Percentiles rank a stretch among this genome's conserved stretches.
Conservation (phyloP, 2,329 filamentous ascomycete genomes). For the Trichophyton schoenleinii region DNA sequence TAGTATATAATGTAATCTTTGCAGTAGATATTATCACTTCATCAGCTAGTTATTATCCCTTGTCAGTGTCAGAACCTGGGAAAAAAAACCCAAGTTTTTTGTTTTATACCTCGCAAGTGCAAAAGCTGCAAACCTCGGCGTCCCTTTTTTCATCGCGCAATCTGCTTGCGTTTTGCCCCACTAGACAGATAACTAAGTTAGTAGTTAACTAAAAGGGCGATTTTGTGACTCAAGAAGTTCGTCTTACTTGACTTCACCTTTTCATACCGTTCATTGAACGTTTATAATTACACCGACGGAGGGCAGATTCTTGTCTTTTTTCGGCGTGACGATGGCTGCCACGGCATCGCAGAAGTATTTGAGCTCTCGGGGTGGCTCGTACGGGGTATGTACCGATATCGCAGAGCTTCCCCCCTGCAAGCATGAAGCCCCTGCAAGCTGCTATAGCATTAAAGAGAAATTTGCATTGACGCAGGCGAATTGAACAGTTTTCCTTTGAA, state of each 20-base stretch:
- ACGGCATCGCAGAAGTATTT: constrained; percentile 46
- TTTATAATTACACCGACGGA: not conserved
- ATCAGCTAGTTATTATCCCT: not conserved
- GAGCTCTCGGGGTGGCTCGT: constrained; percentile 50
- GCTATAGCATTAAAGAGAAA: not conserved
- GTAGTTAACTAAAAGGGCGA: not conserved
- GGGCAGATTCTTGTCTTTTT: not conserved
- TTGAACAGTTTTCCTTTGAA: constrained; percentile 59
- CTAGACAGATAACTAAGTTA: not conserved
- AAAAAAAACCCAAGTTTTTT: not conserved
- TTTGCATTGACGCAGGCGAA: not conserved
- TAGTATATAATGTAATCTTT: not conserved
- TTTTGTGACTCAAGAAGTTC: not conserved
- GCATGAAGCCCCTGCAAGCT: not conserved
- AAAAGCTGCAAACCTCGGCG: constrained; percentile 1
- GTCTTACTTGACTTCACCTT: not conserved
- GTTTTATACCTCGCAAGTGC: not conserved
- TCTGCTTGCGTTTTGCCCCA: not conserved
- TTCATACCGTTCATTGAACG: not conserved
- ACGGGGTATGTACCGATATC: constrained; percentile 39
- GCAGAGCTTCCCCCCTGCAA: not conserved
- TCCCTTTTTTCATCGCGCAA: not conserved
- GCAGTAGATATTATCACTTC: too few relatives aligned
- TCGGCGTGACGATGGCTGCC: constrained; percentile 7
- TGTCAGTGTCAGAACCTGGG: too few relatives aligned